These are phyloP conservation scores for Chenopodium quinoa DNA, from an alignment of 148 eudicot genomes.

Conservation along the genomic window DNA sequence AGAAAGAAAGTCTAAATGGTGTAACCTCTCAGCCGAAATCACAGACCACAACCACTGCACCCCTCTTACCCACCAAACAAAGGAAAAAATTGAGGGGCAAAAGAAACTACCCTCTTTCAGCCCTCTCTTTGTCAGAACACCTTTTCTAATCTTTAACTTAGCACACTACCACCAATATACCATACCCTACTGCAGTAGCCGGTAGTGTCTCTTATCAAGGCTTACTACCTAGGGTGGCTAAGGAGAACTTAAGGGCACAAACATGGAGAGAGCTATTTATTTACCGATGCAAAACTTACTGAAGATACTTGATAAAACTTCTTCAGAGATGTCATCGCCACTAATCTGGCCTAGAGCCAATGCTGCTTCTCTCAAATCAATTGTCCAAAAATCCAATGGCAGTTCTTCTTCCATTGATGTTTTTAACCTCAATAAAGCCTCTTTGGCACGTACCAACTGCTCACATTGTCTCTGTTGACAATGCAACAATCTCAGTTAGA, in stretches of 20 bases:
- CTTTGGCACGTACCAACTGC: conserved; percentile 85
- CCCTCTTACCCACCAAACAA: neutral
- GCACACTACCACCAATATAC: neutral
- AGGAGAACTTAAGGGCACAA: neutral
- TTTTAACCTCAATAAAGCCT: conserved; percentile 69
- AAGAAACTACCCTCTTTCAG: neutral
- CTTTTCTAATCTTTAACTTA: neutral
- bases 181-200: neutral
- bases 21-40: neutral
- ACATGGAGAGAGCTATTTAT: conserved; percentile 3
- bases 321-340: conserved; percentile 91
- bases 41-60: neutral
- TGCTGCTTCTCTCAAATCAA: conserved; percentile 87
- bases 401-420: conserved; percentile 67
- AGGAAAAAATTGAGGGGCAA: neutral
- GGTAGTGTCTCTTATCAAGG: neutral
- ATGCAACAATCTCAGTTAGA: neutral
- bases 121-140: neutral
- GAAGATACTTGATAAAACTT: conserved; percentile 77
- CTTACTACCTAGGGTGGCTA: neutral
- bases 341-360: conserved; percentile 83
- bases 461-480: conserved; percentile 80
- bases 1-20: neutral
- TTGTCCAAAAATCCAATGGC: conserved; percentile 89
- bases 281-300: conserved; percentile 86